A percentile compares a stretch with the other conserved stretches of the same genome.
Conservation (phyloP, 179 eudicot genomes). For the Beta lomatogona region DNA sequence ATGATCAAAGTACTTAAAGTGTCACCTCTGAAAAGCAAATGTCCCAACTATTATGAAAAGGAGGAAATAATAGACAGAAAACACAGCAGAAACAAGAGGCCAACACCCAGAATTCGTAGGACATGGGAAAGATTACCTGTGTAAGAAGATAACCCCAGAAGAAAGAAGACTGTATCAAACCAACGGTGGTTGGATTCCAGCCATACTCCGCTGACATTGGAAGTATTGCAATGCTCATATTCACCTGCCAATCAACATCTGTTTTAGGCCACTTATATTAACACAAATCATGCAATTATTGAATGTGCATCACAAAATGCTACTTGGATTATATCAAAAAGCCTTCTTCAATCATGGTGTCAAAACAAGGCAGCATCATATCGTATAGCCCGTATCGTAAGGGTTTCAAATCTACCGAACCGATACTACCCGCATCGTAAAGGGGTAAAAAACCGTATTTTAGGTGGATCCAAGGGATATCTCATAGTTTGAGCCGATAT, state of each 20-base stretch:
- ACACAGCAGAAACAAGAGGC: background rate
- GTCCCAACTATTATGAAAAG: too few relatives aligned
- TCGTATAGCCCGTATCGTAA: too few relatives aligned
- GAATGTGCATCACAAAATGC: background rate
- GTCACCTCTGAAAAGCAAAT: too few relatives aligned
- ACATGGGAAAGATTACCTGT: constrained; percentile 48
- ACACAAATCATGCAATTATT: background rate
- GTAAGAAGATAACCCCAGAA: constrained; percentile 98
- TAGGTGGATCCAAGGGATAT: too few relatives aligned
- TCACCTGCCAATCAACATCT: constrained; percentile 61
- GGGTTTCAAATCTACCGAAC: too few relatives aligned
- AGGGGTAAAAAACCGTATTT: too few relatives aligned
- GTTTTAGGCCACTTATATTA: constrained; percentile 13
- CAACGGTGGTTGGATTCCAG: constrained; percentile 83
- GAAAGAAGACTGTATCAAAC: constrained; percentile 82
- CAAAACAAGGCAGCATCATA: too few relatives aligned
- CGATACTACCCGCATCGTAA: too few relatives aligned
- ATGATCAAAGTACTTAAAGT: too few relatives aligned
- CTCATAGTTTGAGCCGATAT: too few relatives aligned
- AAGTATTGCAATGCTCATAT: constrained; percentile 95
- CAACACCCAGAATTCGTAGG: background rate
- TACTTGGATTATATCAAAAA: background rate
- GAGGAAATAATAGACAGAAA: background rate
- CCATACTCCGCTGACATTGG: constrained; percentile 83
- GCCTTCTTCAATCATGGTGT: background rate